Evolutionary conservation across 805 yeast species (phyloP).

Genomic region (Scheffersomyces lignosus): DNA sequence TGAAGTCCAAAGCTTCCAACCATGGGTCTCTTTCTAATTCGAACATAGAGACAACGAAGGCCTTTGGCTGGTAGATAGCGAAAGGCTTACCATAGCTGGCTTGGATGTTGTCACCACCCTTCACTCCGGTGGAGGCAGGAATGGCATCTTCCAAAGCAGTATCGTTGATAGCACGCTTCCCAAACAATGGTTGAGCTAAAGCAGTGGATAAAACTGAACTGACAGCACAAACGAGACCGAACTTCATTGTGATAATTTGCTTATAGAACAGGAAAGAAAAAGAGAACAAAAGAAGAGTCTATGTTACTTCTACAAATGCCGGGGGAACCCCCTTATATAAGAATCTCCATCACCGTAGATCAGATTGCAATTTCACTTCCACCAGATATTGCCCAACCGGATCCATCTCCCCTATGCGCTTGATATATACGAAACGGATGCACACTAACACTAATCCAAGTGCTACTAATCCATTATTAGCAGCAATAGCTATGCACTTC

Average conservation of each 20-base stretch:
- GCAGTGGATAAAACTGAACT: constrained; percentile 8
- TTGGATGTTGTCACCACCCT: constrained; percentile 12
- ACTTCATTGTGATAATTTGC: constrained; percentile 14
- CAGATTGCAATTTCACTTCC: too few relatives aligned
- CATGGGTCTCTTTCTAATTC: constrained; percentile 53
- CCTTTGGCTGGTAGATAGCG: constrained; percentile 51
- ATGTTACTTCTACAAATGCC: too few relatives aligned
- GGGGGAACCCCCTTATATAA: too few relatives aligned
- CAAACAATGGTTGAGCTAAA: constrained; percentile 14
- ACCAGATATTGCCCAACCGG: too few relatives aligned
- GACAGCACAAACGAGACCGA: constrained; percentile 12
- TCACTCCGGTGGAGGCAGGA: constrained; percentile 3
- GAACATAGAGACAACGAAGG: constrained; percentile 57
- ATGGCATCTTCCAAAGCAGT: constrained; percentile 8
- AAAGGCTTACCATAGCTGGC: constrained; percentile 29
- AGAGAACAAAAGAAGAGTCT: too few relatives aligned
- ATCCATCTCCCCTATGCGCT: too few relatives aligned
- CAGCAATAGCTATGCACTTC: too few relatives aligned
- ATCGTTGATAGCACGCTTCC: constrained; percentile 13
- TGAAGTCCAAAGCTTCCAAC: constrained; percentile 48
- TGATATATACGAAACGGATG: too few relatives aligned
- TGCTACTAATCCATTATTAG: too few relatives aligned
- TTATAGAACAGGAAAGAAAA: too few relatives aligned
- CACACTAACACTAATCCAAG: too few relatives aligned
- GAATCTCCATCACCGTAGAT: too few relatives aligned